Base-by-base conservation (phyloP, 345 rosid genomes). In the Bretschneidera sinensis region DNA sequence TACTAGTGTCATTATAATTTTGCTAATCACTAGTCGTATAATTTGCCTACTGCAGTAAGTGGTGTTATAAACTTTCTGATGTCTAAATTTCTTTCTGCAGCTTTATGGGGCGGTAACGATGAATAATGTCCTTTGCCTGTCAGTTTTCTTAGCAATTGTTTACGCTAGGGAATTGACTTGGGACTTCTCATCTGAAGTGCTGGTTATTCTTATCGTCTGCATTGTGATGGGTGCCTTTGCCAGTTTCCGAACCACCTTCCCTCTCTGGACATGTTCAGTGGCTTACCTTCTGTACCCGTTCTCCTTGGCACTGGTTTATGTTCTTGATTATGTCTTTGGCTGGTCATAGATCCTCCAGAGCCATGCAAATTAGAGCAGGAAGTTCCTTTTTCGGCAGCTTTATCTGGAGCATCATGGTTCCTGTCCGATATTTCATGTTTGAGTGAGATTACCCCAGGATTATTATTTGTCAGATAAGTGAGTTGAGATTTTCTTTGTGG, bases 111-210 rank as follows among this genome's bases (percentile, higher is more conserved):
- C 96, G 9, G 96, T 77, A 22, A 88, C 99, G 8, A 90, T 88
- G 96, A 94, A 90, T 66, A 94, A 94, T 54, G 65, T 88, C 50
- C 95, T 94, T 6, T 90, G 96, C 82, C 81, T 90, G 24, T 83
- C 97, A 1, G 99, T 94, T 47, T 94, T 94, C 84, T 66, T 90
- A 64, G 91, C 92, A 0, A 82, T 94, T n/a, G 92, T 94, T 21
- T 94, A 88, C 51, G 6, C 62, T 1, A 65, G 97, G 73, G 99
- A 85, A 51, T 69, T 94, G 62, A 83, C 89, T 22, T 94, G 97
- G 99, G 90, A 94, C 83, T 94, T 94, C 74, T 94, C 99, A 47
- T 70, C 97, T 2, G 97, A 94, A 78, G 99, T 94, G 73, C 74
- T 94, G 25, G 85, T 90, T 28, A 88, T 94, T 60, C 78, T 88